phyloP scores from a whole-genome alignment of 805 yeast species.

The Wickerhamomyces kurtzmanii region DNA sequence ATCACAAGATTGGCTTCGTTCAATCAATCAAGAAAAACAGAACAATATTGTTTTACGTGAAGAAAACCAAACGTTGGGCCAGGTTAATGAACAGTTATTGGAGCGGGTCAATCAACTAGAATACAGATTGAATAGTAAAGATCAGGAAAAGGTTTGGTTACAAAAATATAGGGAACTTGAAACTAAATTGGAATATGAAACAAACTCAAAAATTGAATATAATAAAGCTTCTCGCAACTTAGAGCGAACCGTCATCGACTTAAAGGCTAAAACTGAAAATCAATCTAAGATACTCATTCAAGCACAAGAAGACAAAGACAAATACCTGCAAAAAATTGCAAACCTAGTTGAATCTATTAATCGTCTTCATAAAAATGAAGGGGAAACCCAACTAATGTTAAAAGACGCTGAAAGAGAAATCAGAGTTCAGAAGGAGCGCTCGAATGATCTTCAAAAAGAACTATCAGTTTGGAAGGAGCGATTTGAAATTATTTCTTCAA shows the following conservation, averaged over 20 bases:
- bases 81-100: conserved; percentile 40
- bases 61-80: conserved; percentile 57
- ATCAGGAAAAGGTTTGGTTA: conserved; percentile 51
- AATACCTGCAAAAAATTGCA: conserved; percentile 39
- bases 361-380: conserved; percentile 31
- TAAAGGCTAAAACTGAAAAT: conserved; percentile 39
- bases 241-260: conserved; percentile 44
- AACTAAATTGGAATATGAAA: conserved; percentile 34
- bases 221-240: conserved; percentile 38
- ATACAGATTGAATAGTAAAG: conserved; percentile 34
- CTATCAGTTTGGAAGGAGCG: conserved; percentile 43
- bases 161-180: conserved; percentile 44
- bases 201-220: conserved; percentile 39
- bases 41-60: conserved; percentile 49
- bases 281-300: conserved; percentile 39
- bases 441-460: conserved; percentile 45
- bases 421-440: conserved; percentile 41
- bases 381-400: conserved; percentile 30
- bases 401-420: conserved; percentile 48
- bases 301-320: conserved; percentile 50
- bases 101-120: conserved; percentile 35
- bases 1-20: conserved; percentile 14
- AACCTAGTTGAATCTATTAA: conserved; percentile 34
- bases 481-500: conserved; percentile 15
- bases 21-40: conserved; percentile 31